Conservation (phyloP, 2,329 filamentous ascomycete genomes). For the Fusarium torreyae region DNA sequence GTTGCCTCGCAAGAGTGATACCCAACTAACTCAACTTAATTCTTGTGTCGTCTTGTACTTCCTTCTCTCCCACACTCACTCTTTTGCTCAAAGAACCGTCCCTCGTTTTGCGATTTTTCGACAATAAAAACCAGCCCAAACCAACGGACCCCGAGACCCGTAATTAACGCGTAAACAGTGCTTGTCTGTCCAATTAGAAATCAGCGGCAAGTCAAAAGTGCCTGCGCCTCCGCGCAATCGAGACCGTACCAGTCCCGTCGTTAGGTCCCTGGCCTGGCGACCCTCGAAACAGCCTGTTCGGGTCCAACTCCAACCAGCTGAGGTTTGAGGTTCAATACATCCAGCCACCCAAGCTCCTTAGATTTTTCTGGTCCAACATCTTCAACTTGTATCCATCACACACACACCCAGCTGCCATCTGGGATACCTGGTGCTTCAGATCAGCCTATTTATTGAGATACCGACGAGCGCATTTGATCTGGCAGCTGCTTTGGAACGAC, state of each 20-base stretch:
- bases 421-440: conserved; percentile 4
- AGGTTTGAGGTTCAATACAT: conserved; percentile 33
- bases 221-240: conserved; percentile 42
- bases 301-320: conserved; percentile 11
- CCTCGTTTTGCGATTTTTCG: conserved; percentile 23
- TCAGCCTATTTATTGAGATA: background rate
- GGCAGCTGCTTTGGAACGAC: conserved; percentile 33
- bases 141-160: conserved; percentile 28
- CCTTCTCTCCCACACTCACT: conserved; percentile 8
- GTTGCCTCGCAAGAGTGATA: conserved; percentile 3
- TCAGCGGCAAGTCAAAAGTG: conserved; percentile 2
- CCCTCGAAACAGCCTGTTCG: conserved; percentile 33
- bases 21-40: background rate
- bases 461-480: conserved; percentile 20
- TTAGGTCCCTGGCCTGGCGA: conserved; percentile 23
- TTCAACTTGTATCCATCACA: conserved; percentile 3
- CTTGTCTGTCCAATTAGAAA: conserved; percentile 40
- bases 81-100: conserved; percentile 19
- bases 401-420: conserved; percentile 4
- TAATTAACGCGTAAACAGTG: conserved; percentile 36
- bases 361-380: conserved; percentile 27
- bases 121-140: conserved; percentile 18
- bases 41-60: background rate
- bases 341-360: conserved; percentile 38
- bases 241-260: conserved; percentile 25